phyloP scores from a whole-genome alignment of 352 stramenopile species.

The Phytophthora niederhauseri region DNA sequence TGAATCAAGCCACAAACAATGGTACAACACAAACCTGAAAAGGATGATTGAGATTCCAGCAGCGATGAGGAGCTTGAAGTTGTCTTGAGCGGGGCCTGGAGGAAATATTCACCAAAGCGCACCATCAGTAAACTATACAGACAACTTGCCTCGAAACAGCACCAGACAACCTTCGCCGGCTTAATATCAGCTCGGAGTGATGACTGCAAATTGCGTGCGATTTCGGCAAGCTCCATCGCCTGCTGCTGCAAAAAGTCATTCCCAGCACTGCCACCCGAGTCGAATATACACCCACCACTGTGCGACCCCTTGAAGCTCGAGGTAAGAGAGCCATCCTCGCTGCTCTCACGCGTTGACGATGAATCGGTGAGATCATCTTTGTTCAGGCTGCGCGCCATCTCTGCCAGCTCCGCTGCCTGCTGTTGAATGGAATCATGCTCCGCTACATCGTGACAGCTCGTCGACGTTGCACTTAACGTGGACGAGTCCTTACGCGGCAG shows the following conservation, averaged over 20 bases:
- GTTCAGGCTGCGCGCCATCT: slow-evolving; percentile 46
- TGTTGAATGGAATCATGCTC: slow-evolving; percentile 50
- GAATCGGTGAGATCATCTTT: slow-evolving; percentile 43
- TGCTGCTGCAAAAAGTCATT: slow-evolving; percentile 66
- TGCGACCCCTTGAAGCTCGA: slow-evolving; percentile 38
- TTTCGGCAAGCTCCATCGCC: slow-evolving; percentile 67
- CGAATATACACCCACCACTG: slow-evolving; percentile 19
- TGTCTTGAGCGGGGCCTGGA: slow-evolving; percentile 26
- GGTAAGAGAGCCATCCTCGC: slow-evolving; percentile 35
- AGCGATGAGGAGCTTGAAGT: slow-evolving; percentile 46
- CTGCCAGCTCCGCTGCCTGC: slow-evolving; percentile 41
- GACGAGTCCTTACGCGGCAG: slow-evolving; percentile 4
- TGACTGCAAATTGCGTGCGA: slow-evolving; percentile 67
- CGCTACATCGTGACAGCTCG: slow-evolving; percentile 21
- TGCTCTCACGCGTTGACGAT: slow-evolving; percentile 37
- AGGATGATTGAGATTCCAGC: slow-evolving; percentile 29
- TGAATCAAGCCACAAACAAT: background rate
- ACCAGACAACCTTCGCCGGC: slow-evolving; percentile 21
- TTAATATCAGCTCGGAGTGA: slow-evolving; percentile 42
- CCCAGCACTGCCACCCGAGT: slow-evolving; percentile 19
- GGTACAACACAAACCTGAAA: slow-evolving; percentile 27
- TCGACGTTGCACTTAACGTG: slow-evolving; percentile 8
- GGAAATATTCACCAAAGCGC: slow-evolving; percentile 2
- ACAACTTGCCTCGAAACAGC: background rate
- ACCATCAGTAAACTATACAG: background rate